A percentile compares a stretch with the other conserved stretches of the same genome.
phyloP scores from a whole-genome alignment of 805 yeast species.

The Myxozyma kluyveri region DNA sequence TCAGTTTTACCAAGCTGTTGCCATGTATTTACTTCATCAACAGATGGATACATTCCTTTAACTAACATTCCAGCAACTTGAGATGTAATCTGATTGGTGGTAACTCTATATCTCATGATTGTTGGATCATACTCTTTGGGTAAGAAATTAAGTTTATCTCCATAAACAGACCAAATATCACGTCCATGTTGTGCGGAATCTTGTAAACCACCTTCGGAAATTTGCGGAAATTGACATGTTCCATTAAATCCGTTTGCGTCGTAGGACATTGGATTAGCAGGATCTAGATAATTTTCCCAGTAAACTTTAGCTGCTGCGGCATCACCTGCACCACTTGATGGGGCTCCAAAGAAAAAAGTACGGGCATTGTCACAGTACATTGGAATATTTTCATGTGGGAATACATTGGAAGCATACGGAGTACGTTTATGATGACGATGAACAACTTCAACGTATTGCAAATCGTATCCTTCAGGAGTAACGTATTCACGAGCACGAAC shows the following conservation, averaged over 20 bases:
- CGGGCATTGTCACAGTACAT: conserved; percentile 38
- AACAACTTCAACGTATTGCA: conserved; percentile 41
- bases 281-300: conserved; percentile 32
- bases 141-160: conserved; percentile 38
- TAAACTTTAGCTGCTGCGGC: conserved; percentile 20
- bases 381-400: conserved; percentile 38
- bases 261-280: conserved; percentile 35
- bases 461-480: conserved; percentile 17
- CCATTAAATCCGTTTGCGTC: conserved; percentile 35
- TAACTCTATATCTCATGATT: conserved; percentile 39
- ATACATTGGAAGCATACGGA: conserved; percentile 40
- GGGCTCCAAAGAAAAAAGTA: conserved; percentile 34
- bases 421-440: conserved; percentile 49
- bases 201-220: conserved; percentile 43
- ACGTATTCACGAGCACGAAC: conserved; percentile 39
- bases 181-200: conserved; percentile 44
- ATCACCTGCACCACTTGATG: conserved; percentile 28
- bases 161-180: conserved; percentile 43
- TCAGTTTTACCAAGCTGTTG: conserved; percentile 39
- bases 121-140: conserved; percentile 40
- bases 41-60: conserved; percentile 42
- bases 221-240: conserved; percentile 44
- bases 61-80: conserved; percentile 43
- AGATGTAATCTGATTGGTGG: conserved; percentile 44
- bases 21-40: conserved; percentile 36